Percentiles rank a stretch among this genome's conserved stretches.
These are phyloP conservation scores for Arabidopsis thaliana DNA, from an alignment of 345 rosid species.

Conservation along the genomic window TAIR10.1 NC_003075.7:14008001-14008500, in stretches of 20 bases:
- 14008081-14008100: slow-evolving; percentile 93
- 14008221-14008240: slow-evolving; percentile 26
- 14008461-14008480: slow-evolving; percentile 6
- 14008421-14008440: background rate
- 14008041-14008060: slow-evolving; percentile 80
- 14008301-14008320: background rate
- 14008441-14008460: background rate
- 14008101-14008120: slow-evolving; percentile 85
- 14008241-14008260: slow-evolving; percentile 21
- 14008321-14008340: background rate
- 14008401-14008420: slow-evolving; percentile 13
- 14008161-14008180: slow-evolving; percentile 12
- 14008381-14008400: background rate
- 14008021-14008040: slow-evolving; percentile 49
- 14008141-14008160: slow-evolving; percentile 55
- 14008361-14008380: slow-evolving; percentile 13
- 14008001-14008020: slow-evolving; percentile 29
- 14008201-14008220: slow-evolving; percentile 19
- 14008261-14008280: slow-evolving; percentile 26
- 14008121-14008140: slow-evolving; percentile 90
- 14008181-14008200: slow-evolving; percentile 42
- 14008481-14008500: slow-evolving; percentile 5
- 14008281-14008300: slow-evolving; percentile 8
- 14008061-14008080: slow-evolving; percentile 98
- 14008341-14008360: slow-evolving; percentile 1